phyloP scores from a whole-genome alignment of 129 eudicot genomes.

The Silybum marianum region DNA sequence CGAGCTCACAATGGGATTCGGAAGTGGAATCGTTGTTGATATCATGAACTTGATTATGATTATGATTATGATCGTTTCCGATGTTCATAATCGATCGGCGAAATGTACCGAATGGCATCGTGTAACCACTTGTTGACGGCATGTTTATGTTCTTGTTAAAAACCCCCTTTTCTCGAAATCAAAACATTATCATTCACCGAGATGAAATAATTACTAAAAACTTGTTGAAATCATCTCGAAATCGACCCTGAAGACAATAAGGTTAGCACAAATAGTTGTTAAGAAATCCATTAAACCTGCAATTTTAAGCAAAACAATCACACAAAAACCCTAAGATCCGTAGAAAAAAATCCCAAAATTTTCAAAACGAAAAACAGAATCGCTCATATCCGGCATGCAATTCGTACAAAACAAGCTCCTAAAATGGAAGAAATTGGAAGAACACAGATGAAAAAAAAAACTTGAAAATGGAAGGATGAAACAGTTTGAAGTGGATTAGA shows the following conservation, averaged over 20 bases:
- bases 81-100: constrained; percentile 61
- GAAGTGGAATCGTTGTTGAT: constrained; percentile 33
- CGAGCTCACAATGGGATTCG: constrained; percentile 46
- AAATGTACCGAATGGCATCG: constrained; percentile 63
- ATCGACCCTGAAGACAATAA: background rate
- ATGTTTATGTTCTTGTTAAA: constrained; percentile 23
- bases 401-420: background rate
- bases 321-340: constrained; percentile 36
- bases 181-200: constrained; percentile 11
- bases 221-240: background rate
- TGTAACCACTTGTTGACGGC: constrained; percentile 58
- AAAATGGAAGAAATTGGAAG: background rate
- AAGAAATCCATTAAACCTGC: constrained; percentile 21
- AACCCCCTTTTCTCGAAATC: constrained; percentile 10
- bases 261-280: constrained; percentile 13
- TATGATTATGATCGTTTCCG: constrained; percentile 40
- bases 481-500: background rate
- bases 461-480: constrained; percentile 2
- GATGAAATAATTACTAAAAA: background rate
- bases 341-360: background rate
- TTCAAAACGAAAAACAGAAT: background rate
- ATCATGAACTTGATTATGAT: constrained; percentile 54
- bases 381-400: constrained; percentile 15
- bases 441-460: background rate
- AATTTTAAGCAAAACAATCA: constrained; percentile 22